A percentile compares a stretch with the other conserved stretches of the same genome.
Evolutionary conservation across 805 yeast genomes (phyloP).

Genomic region (Cyberlindnera maclurae): DNA sequence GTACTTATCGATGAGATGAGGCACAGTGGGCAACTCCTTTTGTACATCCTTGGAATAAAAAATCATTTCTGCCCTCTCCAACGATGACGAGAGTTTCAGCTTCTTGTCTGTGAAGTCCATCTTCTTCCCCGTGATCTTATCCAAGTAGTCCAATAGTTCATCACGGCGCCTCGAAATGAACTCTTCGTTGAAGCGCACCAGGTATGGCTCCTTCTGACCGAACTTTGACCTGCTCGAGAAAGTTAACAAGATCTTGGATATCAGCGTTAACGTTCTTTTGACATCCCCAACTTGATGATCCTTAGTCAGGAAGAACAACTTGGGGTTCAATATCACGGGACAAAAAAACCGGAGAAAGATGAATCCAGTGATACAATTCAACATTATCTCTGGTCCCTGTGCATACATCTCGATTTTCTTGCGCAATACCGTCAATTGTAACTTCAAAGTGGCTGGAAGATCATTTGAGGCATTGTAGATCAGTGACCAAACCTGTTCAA

Average conservation of each 20-base stretch:
- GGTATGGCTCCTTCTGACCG: constrained; percentile 79
- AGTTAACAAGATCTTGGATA: constrained; percentile 74
- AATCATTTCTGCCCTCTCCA: constrained; percentile 46
- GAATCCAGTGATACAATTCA: constrained; percentile 77
- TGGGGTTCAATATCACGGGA: constrained; percentile 89
- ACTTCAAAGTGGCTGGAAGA: constrained; percentile 60
- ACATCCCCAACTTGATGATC: constrained; percentile 64
- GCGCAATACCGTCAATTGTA: constrained; percentile 56
- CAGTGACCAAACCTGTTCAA: constrained; percentile 55
- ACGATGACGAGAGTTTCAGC: constrained; percentile 48
- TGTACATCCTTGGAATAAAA: constrained; percentile 45
- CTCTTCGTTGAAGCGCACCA: constrained; percentile 53
- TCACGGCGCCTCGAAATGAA: constrained; percentile 52
- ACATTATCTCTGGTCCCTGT: constrained; percentile 39
- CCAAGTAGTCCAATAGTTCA: constrained; percentile 64
- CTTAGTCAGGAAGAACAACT: constrained; percentile 64
- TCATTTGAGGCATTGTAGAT: constrained; percentile 66
- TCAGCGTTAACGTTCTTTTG: constrained; percentile 71
- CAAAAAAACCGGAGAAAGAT: constrained; percentile 79
- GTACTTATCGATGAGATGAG: constrained; percentile 61
- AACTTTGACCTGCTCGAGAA: constrained; percentile 72
- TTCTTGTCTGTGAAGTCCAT: constrained; percentile 56
- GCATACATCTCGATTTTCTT: constrained; percentile 57
- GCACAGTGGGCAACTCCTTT: constrained; percentile 60
- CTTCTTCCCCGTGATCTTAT: constrained; percentile 61